These are phyloP conservation scores for Neurospora sp. DNA, from an alignment of 2,329 filamentous ascomycete species.

Conservation along the genomic window DNA sequence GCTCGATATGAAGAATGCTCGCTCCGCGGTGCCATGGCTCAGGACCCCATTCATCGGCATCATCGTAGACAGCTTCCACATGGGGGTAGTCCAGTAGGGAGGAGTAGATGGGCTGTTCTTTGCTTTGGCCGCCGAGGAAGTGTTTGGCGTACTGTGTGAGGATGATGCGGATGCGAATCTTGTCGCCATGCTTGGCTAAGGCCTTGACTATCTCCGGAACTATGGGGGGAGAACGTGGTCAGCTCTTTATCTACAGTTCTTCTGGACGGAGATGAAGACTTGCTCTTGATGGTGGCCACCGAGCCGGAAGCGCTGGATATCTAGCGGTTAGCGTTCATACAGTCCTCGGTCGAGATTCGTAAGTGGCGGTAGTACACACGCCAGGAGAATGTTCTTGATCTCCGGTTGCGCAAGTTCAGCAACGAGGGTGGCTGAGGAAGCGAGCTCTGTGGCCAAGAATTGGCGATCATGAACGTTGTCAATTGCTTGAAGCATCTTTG, in stretches of 20 bases:
- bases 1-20: constrained; percentile 83
- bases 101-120: constrained; percentile 63
- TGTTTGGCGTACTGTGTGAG: constrained; percentile 63
- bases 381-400: constrained; percentile 15
- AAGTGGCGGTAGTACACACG: constrained; percentile 6
- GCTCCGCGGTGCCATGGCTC: constrained; percentile 67
- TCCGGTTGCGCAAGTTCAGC: constrained; percentile 10
- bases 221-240: background rate
- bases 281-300: constrained; percentile 19
- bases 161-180: constrained; percentile 73
- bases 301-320: constrained; percentile 16
- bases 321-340: background rate
- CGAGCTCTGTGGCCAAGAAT: constrained; percentile 5
- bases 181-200: constrained; percentile 36
- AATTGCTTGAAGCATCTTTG: constrained; percentile 13
- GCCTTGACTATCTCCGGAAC: constrained; percentile 50
- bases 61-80: constrained; percentile 71
- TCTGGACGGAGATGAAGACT: background rate
- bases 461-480: constrained; percentile 11
- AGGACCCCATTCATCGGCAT: constrained; percentile 74
- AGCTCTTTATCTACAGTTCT: background rate
- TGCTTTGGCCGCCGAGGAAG: constrained; percentile 67
- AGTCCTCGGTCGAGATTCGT: background rate
- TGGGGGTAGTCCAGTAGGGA: constrained; percentile 51
- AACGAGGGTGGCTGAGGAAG: constrained; percentile 11